Conservation (phyloP, 2,329 filamentous ascomycete species). For the Colletotrichum sp. region DNA sequence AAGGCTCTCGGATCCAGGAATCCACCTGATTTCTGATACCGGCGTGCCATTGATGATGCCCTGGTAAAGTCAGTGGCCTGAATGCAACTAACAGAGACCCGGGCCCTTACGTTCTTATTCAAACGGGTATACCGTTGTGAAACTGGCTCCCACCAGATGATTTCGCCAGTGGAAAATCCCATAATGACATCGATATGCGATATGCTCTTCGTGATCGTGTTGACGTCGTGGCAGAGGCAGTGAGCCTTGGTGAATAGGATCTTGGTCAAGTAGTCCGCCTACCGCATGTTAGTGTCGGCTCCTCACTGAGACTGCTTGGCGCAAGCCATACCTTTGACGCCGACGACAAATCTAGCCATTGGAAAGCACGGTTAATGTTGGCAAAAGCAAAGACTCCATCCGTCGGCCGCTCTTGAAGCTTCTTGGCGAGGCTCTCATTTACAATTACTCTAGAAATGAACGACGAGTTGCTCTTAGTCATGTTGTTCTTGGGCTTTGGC, state of each 20-base stretch:
- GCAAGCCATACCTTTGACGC: conserved; percentile 11
- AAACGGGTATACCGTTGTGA: conserved; percentile 94
- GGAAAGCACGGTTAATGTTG: conserved; percentile 93
- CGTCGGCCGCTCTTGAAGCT: conserved; percentile 76
- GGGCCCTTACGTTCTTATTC: conserved; percentile 81
- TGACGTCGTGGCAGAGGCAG: conserved; percentile 92
- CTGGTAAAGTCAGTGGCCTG: conserved; percentile 42
- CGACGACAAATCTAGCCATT: conserved; percentile 87
- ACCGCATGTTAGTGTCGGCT: conserved; percentile 30
- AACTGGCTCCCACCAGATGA: conserved; percentile 98
- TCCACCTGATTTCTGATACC: conserved; percentile 88
- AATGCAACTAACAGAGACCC: not conserved
- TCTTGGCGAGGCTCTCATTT: conserved; percentile 80
- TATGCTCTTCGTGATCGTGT: conserved; percentile 77
- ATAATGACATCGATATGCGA: conserved; percentile 90
- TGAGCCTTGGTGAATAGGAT: conserved; percentile 97
- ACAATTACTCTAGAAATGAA: conserved; percentile 97
- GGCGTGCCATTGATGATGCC: conserved; percentile 87
- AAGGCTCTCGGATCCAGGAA: conserved; percentile 90
- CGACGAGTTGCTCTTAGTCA: conserved; percentile 97
- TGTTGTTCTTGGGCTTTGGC: conserved; percentile 93
- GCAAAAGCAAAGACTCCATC: conserved; percentile 91
- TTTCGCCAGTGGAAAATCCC: conserved; percentile 95
- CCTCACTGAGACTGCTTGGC: not conserved
- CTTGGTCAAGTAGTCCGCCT: conserved; percentile 92